Base-by-base conservation (phyloP, 306 rosid species). In the Quercus cerris region DNA sequence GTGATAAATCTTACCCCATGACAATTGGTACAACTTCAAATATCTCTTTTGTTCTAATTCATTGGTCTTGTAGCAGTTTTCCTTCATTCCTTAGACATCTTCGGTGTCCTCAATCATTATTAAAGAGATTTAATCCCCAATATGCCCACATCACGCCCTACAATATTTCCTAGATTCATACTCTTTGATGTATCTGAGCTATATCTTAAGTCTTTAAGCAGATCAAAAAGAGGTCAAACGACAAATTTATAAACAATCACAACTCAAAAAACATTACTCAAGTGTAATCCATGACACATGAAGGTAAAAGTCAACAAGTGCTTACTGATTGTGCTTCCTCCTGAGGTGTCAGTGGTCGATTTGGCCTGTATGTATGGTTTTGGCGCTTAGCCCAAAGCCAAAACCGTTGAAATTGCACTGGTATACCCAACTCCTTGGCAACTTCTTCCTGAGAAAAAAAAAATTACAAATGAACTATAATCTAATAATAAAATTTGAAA, bases 361-460 rank as follows among this genome's bases (percentile, higher is more conserved):
- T 77, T 28, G 88, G 90, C 41, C 90, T 82, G 73, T 84, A 84
- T 31, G 90, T 84, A 75, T 81, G 81, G 56, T 87, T 87, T 63
- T 84, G 86, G 14, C 90, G 86, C 75, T 80, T 80, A 57, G 86
- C 88, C 90, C 90, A 87, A 56, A 84, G 19, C 90, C 90, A 84
- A 68, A 82, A 84, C 4, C 90, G 84, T 71, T 79, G 88, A 75
- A 79, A 74, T 78, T 82, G 86, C 80, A 82, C 78, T 27, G 88
- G 88, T 62, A 87, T 71, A n/a, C 85, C 88, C 57, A 82, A 77
- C 77, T 87, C 90, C 63, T 82, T 87, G 10, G 88, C 90, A 66
- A 87, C 90, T 68, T 79, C 88, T 77, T 84, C 90, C 90, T 87
- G 63, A 28, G 23, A 72, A 49, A 49, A 17, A 17, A 19, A 8